phyloP scores from a whole-genome alignment of 257 asterid genomes.

The Primulina tabacum region DNA sequence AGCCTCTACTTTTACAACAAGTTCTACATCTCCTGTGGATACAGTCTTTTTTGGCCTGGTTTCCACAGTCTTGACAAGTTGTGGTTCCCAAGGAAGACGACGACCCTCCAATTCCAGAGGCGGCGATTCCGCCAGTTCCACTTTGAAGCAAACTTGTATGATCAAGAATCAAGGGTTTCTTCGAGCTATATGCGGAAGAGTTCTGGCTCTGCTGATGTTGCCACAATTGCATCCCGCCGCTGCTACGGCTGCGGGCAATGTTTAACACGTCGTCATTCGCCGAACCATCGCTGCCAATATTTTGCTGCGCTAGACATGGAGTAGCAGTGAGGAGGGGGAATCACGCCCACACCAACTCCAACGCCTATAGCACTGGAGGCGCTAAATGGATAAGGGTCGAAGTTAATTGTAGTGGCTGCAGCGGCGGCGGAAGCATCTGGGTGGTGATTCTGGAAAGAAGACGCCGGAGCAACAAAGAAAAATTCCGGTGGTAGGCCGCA shows the following conservation, averaged over 20 bases:
- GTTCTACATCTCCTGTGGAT: conserved; percentile 55
- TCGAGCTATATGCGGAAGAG: conserved; percentile 22
- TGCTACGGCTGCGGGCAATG: conserved; percentile 22
- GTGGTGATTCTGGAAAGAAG: conserved; percentile 44
- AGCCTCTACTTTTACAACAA: conserved; percentile 63
- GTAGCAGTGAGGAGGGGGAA: conserved; percentile 60
- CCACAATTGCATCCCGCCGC: conserved; percentile 50
- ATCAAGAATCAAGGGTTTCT: conserved; percentile 30
- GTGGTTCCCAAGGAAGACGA: conserved; percentile 32
- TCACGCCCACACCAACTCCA: conserved; percentile 33
- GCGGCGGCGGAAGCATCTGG: conserved; percentile 25
- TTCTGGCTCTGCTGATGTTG: conserved; percentile 36
- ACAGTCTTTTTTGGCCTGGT: conserved; percentile 72
- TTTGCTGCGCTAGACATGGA: conserved; percentile 32
- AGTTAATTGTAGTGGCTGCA: conserved; percentile 40
- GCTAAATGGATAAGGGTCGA: conserved; percentile 45
- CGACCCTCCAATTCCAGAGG: conserved; percentile 19
- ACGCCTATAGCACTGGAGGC: conserved; percentile 29
- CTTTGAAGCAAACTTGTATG: conserved; percentile 20
- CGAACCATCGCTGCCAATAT: conserved; percentile 24
- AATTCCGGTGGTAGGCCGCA: conserved; percentile 59
- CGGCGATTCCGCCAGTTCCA: conserved; percentile 17
- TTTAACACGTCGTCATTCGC: conserved; percentile 15
- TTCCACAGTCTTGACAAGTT: conserved; percentile 67
- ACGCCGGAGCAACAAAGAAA: conserved; percentile 68